Base-by-base conservation (phyloP, 495 filamentous ascomycete genomes). In the Aspergillus cristatus region DNA sequence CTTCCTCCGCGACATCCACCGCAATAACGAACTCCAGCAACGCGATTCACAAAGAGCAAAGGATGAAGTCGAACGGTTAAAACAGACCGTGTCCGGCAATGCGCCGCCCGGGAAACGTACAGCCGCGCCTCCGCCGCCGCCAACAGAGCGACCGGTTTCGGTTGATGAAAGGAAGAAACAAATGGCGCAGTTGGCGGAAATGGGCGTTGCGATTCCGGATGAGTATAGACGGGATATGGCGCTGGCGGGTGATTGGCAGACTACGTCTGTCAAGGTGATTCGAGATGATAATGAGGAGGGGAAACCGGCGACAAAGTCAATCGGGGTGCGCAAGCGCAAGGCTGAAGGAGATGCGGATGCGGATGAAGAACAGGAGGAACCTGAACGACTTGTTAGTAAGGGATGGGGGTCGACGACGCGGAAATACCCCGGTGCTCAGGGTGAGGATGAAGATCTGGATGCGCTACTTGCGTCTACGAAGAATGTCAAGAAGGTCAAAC, bases 221-320 rank as follows among this genome's bases (percentile, higher is more conserved):
- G 81, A 90, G 48, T 78, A 79, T 46, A 67, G 86, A 35, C 60
- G 68, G 6, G 82, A 87, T 38, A 79, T 95, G 77, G 87, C 87
- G 3, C 72, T 95, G 67, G 79, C 79, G n/a, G 86, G 91, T 14
- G 83, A 91, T 32, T 99, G 91, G 91, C 72, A 84, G 50, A 81
- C 80, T 6, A 74, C 84, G 1, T 71, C 74, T 2, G 75, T 79
- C 52, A 65, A 47, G 32, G 50, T 70, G 14, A 55, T 79, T 18
- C 42, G 49, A 34, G 63, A 72, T 14, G 72, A 74, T 18, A 58
- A 64, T 6, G 59, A 49, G 6, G 58, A 64, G 6, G 59, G 48
- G 4, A 49, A 65, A 10, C 47, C 50, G 15, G 50, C 33, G 3
- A 8, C 20, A 4, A 43, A 38, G 14, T 51, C 60, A 22, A 51